Base-by-base conservation (phyloP, 108 stramenopile species). In the Stephanodiscus triporus region DNA sequence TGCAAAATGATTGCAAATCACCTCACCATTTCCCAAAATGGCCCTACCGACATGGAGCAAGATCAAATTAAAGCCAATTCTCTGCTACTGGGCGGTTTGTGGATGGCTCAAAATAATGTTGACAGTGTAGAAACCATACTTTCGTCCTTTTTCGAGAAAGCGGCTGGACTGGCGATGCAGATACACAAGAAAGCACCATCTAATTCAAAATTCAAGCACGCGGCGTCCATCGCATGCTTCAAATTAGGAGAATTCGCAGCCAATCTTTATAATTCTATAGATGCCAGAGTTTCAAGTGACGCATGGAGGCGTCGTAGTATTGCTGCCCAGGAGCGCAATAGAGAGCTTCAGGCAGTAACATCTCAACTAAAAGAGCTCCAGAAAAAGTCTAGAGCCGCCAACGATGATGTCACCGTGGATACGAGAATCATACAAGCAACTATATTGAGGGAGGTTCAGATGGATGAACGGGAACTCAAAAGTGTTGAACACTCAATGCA, bases 101-200 rank as follows among this genome's bases (percentile, higher is more conserved):
- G 91, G 93, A 86, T 92, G 82, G 84, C 88, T 36, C 77, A 89
- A 55, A 84, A 90, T 69, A 87, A 86, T 66, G 80, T 89, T 13
- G 91, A 92, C 38, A 69, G 89, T 40, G 85, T 82, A 42, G 67
- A 59, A 55, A 66, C 32, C 2, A 85, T 94, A 63, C 80, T 93
- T 10, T 83, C 90, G 6, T 80, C 60, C 13, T 88, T 81, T 72
- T 77, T 94, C 24, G 56, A 85, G 37, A 90, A 91, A 42, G 91
- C 91, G 55, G 73, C 83, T 19, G 47, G 60, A 19, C 30, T 84
- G 20, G 77, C 89, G 3, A 76, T 64, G 53, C 36, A 60, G 14
- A 54, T 80, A 13, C 65, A 81, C 40, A 65, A 77, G 36, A 78
- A 61, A 32, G 48, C 66, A 6, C 26, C 68, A 22, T 36, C 67